Conservation (phyloP, 306 rosid genomes). For the Gastrolobium bilobum region DNA sequence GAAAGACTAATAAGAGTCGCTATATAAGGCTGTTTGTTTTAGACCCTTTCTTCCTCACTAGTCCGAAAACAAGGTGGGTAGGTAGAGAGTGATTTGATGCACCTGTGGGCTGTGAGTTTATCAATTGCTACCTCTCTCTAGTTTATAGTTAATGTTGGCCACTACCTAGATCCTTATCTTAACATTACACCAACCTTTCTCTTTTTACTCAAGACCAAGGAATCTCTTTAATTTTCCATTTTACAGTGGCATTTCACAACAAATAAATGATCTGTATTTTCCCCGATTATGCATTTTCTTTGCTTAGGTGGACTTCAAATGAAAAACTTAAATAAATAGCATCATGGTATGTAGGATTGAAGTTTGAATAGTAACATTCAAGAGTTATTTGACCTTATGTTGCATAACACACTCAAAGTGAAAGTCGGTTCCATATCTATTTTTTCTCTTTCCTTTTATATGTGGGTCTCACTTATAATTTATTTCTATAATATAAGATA, state of each 20-base stretch:
- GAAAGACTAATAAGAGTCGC: neutral
- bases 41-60: conserved; percentile 21
- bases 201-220: too few relatives aligned
- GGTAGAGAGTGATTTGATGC: conserved; percentile 46
- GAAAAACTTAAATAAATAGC: neutral
- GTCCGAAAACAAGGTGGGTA: conserved; percentile 43
- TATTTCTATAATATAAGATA: too few relatives aligned
- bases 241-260: neutral
- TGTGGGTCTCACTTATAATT: too few relatives aligned
- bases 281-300: neutral
- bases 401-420: too few relatives aligned
- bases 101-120: conserved; percentile 49
- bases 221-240: conserved; percentile 2
- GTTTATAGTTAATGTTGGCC: neutral
- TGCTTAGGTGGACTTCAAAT: neutral
- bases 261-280: neutral
- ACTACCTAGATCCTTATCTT: neutral
- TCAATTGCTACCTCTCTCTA: conserved; percentile 27
- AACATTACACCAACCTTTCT: neutral
- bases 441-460: too few relatives aligned
- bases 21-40: conserved; percentile 24
- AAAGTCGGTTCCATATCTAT: too few relatives aligned
- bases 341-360: neutral
- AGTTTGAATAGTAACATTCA: neutral
- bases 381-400: too few relatives aligned